Percentiles rank a stretch among this genome's conserved stretches.
phyloP scores from a whole-genome alignment of 352 stramenopile species.

The Phytophthora pini region DNA sequence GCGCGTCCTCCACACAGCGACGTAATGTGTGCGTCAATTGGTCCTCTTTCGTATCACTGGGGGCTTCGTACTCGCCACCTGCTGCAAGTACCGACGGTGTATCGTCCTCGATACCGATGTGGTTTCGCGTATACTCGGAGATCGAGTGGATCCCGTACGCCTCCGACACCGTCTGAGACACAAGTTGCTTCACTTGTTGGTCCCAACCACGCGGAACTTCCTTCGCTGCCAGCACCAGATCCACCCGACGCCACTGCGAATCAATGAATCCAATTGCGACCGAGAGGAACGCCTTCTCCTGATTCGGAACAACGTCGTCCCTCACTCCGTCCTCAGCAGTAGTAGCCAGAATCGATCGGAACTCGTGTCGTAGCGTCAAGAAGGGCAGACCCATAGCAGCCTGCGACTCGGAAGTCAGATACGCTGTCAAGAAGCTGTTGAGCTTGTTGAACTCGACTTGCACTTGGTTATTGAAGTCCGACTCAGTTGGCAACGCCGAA shows the following conservation, averaged over 20 bases:
- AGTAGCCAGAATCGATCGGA: constrained; percentile 10
- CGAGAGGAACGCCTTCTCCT: constrained; percentile 29
- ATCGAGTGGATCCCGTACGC: constrained; percentile 23
- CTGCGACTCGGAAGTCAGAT: constrained; percentile 27
- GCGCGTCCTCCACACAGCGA: constrained; percentile 30
- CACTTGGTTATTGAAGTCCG: constrained; percentile 20
- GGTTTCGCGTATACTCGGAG: constrained; percentile 29
- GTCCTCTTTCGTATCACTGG: constrained; percentile 25
- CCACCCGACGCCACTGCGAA: constrained; percentile 38
- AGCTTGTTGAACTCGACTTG: constrained; percentile 39
- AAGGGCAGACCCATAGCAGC: constrained; percentile 34
- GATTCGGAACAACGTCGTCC: constrained; percentile 2
- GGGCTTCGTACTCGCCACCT: not conserved
- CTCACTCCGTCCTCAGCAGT: not conserved
- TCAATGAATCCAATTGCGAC: constrained; percentile 36
- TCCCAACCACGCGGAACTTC: constrained; percentile 20
- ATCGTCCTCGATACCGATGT: constrained; percentile 2
- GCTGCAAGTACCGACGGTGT: not conserved
- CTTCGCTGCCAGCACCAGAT: constrained; percentile 32
- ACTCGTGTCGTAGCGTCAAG: constrained; percentile 28
- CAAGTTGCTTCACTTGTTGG: constrained; percentile 27
- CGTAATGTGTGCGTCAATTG: constrained; percentile 29
- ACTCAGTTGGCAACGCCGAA: constrained; percentile 8
- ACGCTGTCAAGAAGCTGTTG: constrained; percentile 17
- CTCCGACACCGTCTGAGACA: constrained; percentile 24